A percentile compares a stretch with the other conserved stretches of the same genome.
phyloP scores from a whole-genome alignment of 805 yeast genomes.

The Suhomyces sp. region DNA sequence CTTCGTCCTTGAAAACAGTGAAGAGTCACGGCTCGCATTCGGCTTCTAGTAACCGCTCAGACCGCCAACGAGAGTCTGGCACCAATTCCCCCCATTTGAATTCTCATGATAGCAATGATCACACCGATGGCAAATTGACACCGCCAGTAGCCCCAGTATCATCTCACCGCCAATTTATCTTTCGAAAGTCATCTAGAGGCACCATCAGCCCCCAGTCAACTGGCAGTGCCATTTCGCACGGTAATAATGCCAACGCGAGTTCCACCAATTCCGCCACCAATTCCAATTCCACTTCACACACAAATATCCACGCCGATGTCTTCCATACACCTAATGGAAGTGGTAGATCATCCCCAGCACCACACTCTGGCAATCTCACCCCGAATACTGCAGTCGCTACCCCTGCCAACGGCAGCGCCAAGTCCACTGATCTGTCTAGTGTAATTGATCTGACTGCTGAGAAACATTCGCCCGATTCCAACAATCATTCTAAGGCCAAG shows the following conservation, averaged over 20 bases:
- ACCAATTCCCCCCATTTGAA: background rate
- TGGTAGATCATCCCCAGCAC: background rate
- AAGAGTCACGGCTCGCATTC: background rate
- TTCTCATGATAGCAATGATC: background rate
- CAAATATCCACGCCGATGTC: background rate
- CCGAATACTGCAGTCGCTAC: background rate
- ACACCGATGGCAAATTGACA: background rate
- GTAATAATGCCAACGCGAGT: background rate
- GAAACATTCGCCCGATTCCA: background rate
- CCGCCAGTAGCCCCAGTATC: conserved; percentile 1
- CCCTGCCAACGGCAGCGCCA: background rate
- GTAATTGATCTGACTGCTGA: background rate
- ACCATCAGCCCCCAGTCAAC: conserved; percentile 27
- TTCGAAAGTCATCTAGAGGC: conserved; percentile 19
- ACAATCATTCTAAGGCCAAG: background rate
- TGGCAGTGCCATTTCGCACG: conserved; percentile 11
- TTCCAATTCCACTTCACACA: background rate
- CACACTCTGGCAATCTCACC: background rate
- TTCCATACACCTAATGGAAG: background rate
- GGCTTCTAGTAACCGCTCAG: background rate
- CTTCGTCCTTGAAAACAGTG: conserved; percentile 4
- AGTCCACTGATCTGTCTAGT: background rate
- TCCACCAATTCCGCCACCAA: background rate
- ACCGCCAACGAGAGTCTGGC: background rate
- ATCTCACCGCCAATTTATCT: conserved; percentile 25